Base-by-base conservation (phyloP, 2,329 filamentous ascomycete genomes). In the Colletotrichum sublineola region DNA sequence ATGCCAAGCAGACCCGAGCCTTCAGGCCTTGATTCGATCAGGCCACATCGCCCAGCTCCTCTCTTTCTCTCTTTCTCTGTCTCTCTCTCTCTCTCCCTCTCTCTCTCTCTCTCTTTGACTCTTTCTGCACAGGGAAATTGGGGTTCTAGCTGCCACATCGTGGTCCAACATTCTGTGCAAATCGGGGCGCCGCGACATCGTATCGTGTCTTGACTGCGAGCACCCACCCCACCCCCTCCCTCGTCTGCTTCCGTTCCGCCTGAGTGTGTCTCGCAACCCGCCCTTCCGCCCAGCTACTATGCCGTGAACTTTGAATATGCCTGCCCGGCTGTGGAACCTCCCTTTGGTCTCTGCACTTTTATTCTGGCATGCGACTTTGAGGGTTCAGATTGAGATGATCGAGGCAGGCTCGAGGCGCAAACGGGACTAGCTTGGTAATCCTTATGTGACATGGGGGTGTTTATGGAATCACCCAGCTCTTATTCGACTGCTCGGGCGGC, bases 91-190 rank as follows among this genome's bases (percentile, higher is more conserved):
- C 42, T 2, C 15, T 20, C 42, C 42, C 15, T 44, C 12, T 44
- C 42, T 31, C 18, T 58, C n/a, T 24, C 24, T 24, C 1, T 24
- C 24, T 24, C 24, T 24, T 24, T 24, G 24, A 24, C 24, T 24
- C 24, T 24, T 24, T 24, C 24, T 56, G 44, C 38, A 3, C 44
- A 67, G 63, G 63, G 63, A 67, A 48, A 33, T 63, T 42, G 36
- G 36, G n/a, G 20, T 15, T 14, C 50, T 52, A 36, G n/a, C 12
- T 48, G 33, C 36, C 55, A 38, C 33, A 38, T 58, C 64, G 42
- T 42, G 40, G 48, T 31, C 33, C 56, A 62, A 62, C 48, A 71
- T 62, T 71, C 68, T 67, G 50, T 56, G n/a, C 38, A 38, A 18
- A 18, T 33, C 56, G 48, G 18, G 18, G 3, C 24, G 62, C 63